Evolutionary conservation across 1,139 yeast species (phyloP).

Genomic region (Pichia sp.): DNA sequence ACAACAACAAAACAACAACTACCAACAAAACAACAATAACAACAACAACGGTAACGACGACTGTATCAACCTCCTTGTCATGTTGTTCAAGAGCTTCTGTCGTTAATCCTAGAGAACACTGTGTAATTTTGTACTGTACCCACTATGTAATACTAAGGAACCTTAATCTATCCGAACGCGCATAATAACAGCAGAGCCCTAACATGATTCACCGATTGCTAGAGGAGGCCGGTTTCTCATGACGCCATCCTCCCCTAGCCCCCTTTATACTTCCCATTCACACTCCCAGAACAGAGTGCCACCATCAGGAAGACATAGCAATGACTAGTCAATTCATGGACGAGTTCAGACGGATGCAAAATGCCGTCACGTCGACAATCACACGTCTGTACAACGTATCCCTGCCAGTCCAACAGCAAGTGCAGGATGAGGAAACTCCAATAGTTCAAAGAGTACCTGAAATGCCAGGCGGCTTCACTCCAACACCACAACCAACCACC

Average conservation of each 20-base stretch:
- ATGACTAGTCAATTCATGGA: slow-evolving; percentile 6
- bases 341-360: slow-evolving; percentile 13
- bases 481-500: background rate
- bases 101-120: background rate
- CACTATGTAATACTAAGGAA: too few species aligned
- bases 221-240: too few species aligned
- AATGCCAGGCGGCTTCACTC: slow-evolving; percentile 16
- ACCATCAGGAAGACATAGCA: background rate
- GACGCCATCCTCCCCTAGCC: too few species aligned
- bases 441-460: slow-evolving; percentile 3
- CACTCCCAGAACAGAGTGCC: too few species aligned
- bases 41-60: slow-evolving; percentile 20
- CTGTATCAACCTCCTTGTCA: background rate
- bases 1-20: slow-evolving; percentile 26
- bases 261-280: too few species aligned
- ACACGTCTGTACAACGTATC: slow-evolving; percentile 1
- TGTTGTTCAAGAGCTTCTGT: slow-evolving; percentile 1
- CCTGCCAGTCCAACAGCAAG: background rate
- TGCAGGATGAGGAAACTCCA: slow-evolving; percentile 13
- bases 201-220: too few species aligned
- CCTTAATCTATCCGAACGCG: too few species aligned
- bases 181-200: too few species aligned
- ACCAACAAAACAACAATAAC: slow-evolving; percentile 25
- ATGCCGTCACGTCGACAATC: slow-evolving; percentile 4
- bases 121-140: background rate